Evolutionary conservation across 495 filamentous ascomycete genomes (phyloP).

Genomic region (Penicillium alfredii): DNA sequence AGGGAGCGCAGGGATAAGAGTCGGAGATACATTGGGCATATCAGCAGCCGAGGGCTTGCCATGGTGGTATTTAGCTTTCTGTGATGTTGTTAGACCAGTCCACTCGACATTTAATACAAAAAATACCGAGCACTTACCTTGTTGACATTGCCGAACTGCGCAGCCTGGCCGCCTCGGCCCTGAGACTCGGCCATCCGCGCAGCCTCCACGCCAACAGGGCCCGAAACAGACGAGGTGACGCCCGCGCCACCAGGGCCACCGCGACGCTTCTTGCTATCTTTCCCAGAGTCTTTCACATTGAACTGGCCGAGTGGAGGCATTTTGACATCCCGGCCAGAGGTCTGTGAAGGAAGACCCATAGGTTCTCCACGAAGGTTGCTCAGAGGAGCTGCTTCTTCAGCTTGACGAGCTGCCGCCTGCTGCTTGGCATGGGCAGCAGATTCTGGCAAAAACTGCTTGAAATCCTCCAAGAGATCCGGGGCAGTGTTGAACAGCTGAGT

Average conservation of each 20-base stretch:
- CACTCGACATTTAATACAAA: background rate
- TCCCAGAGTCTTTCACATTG: conserved; percentile 58
- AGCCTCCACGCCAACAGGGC: conserved; percentile 29
- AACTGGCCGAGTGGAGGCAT: conserved; percentile 96
- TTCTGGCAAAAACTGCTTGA: conserved; percentile 98
- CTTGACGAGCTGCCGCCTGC: conserved; percentile 52
- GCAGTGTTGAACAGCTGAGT: conserved; percentile 89
- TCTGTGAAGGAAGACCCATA: conserved; percentile 40
- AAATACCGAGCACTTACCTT: conserved; percentile 39
- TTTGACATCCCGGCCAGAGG: conserved; percentile 54
- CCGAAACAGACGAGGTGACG: conserved; percentile 26
- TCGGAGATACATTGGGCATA: conserved; percentile 71
- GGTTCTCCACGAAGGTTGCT: conserved; percentile 55
- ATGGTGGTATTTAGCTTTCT: conserved; percentile 60
- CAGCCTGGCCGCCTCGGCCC: conserved; percentile 22
- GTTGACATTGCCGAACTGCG: conserved; percentile 41
- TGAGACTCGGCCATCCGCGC: conserved; percentile 33
- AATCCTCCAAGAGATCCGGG: conserved; percentile 95
- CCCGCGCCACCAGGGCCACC: conserved; percentile 36
- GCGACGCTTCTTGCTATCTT: conserved; percentile 77
- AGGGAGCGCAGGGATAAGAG: conserved; percentile 77
- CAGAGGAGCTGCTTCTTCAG: conserved; percentile 60
- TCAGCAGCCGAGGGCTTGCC: conserved; percentile 59
- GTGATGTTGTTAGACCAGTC: conserved; percentile 17
- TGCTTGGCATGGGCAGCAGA: conserved; percentile 86